Base-by-base conservation (phyloP, 2,329 filamentous ascomycete genomes). In the Ophiostoma himal-ulmi region DNA sequence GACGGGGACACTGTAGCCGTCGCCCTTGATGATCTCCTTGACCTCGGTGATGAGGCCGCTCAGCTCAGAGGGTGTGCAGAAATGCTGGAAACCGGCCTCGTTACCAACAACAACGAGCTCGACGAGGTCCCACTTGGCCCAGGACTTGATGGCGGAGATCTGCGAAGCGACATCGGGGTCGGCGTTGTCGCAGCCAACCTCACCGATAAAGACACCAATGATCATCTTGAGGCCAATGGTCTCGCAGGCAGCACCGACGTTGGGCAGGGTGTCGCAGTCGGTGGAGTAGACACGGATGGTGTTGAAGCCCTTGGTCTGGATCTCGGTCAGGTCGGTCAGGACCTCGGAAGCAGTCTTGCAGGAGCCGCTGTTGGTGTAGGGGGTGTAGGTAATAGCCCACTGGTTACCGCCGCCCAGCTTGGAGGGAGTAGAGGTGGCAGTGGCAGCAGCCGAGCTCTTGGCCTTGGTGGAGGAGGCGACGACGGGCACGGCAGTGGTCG, bases 41-140 rank as follows among this genome's bases (percentile, higher is more conserved):
- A 88, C 86, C 73, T 86, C 82, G 75, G 78, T 78, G 81, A 98
- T 90, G 80, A 96, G 93, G 62, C 78, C 76, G 73, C 85, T 88
- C 70, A 98, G 90, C 76, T 90, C 82, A 41, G 76, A 69, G 48
- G 89, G 86, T 70, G 85, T 81, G 82, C 85, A 88, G 85, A 85
- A 89, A 73, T 86, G 85, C 82, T 91, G 88, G 84, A 92, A 91
- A 79, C 97, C 82, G 75, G 91, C 89, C 86, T 98, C 94, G 85
- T 98, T 98, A 81, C 93, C 94, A 75, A 96, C 86, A 41, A 95
- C 90, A 74, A 96, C 83, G 76, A 96, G 87, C 78, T 91, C 86
- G 75, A 97, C 90, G 68, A 91, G 79, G 73, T 88, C 85, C 89
- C 90, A 96, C 80, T 91, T 81, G 73, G 81, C 86, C 88, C 93